These are phyloP conservation scores for Naganishia randhawae DNA, from an alignment of 768 basidiomycete species.

Conservation along the genomic window DNA sequence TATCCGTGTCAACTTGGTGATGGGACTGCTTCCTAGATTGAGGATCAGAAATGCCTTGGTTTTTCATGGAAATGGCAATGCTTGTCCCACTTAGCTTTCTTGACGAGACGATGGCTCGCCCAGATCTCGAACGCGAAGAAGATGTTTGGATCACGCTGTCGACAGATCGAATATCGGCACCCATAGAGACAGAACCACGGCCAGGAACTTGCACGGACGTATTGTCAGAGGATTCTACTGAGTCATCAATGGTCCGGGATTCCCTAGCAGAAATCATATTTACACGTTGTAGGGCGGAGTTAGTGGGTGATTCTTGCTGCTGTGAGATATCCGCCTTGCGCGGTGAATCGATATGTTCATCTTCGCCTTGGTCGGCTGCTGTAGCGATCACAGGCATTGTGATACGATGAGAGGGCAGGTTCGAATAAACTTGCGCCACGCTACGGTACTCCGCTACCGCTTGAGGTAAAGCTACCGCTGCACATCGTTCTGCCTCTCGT, in stretches of 20 bases:
- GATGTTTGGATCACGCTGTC: background rate
- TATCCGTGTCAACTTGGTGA: background rate
- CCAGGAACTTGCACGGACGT: background rate
- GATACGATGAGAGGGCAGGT: too few relatives aligned
- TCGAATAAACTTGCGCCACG: too few relatives aligned
- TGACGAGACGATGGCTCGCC: background rate
- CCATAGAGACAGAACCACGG: background rate
- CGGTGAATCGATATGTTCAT: too few relatives aligned
- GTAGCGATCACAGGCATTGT: too few relatives aligned
- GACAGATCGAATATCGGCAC: background rate
- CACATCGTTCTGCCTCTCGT: background rate
- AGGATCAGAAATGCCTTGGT: background rate
- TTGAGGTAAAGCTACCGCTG: background rate
- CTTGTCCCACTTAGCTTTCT: background rate
- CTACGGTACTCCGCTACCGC: background rate
- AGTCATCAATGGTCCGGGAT: background rate
- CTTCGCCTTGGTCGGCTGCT: too few relatives aligned
- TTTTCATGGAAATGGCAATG: too few relatives aligned
- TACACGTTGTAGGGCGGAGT: background rate
- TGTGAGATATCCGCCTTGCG: too few relatives aligned
- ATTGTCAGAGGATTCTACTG: background rate
- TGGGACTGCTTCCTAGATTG: background rate
- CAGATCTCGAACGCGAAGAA: conserved; percentile 3
- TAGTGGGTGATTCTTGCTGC: background rate
- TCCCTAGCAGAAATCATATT: background rate